Conservation (phyloP, 2,329 filamentous ascomycete species). For the Colletotrichum australisinense region DNA sequence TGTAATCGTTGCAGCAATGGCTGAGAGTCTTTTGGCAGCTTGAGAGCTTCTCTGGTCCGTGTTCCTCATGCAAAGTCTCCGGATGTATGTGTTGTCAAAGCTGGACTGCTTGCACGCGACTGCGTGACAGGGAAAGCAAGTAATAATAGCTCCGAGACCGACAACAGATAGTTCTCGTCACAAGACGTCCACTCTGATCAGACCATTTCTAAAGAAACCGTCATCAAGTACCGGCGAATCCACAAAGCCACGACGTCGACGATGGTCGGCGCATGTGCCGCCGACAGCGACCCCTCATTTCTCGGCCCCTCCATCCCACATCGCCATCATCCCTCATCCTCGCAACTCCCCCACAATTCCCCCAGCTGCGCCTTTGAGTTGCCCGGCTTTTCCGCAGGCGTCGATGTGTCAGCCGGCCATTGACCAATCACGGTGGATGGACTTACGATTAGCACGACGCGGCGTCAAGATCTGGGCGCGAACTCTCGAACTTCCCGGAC, state of each 20-base stretch:
- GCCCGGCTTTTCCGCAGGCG: conserved; percentile 1
- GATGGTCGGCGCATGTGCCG: conserved; percentile 21
- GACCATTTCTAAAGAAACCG: background rate
- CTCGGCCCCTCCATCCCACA: background rate
- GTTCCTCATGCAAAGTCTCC: background rate
- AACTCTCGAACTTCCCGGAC: conserved; percentile 23
- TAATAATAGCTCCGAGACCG: background rate
- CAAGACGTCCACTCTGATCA: background rate
- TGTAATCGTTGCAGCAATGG: background rate
- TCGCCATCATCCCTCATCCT: background rate
- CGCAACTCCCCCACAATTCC: conserved; percentile 5
- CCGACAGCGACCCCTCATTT: conserved; percentile 29
- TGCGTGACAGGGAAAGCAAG: too few species aligned
- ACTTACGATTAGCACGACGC: conserved; percentile 6
- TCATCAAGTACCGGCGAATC: conserved; percentile 5
- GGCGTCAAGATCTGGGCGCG: background rate
- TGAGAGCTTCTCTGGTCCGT: background rate
- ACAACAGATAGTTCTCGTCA: background rate
- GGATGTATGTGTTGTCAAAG: background rate
- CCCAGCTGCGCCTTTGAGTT: background rate
- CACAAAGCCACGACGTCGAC: background rate
- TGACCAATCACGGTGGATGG: background rate
- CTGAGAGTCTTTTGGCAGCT: background rate
- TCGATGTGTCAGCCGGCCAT: background rate
- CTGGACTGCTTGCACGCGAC: background rate